Evolutionary conservation across 495 filamentous ascomycete species (phyloP), one percentile per base, ranked within the genome.

Genomic region (Talaromyces liani): DNA sequence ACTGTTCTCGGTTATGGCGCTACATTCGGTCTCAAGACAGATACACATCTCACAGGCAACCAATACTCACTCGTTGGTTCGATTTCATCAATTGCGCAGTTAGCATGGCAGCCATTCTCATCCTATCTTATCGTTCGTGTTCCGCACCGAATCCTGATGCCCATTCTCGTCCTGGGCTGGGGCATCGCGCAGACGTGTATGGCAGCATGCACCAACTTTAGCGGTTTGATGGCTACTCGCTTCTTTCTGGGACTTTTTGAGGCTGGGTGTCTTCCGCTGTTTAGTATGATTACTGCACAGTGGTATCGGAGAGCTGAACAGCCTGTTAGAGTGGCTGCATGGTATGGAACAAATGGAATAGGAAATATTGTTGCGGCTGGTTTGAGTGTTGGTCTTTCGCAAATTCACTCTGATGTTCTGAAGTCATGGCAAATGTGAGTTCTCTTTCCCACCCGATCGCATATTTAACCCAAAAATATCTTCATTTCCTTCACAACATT

Each of bases 51-150:
- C n/a, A 77, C 71, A 0, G 84, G 84, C 6, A 79, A 84, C 66
- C 76, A 88, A 64, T 88, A 87, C 68, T 87, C 85, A 0, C 66
- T 87, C 0, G 64, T 89, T 6, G 84, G 85, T 2, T 85, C 82
- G 5, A 86, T 88, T 27, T 81, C 79, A 0, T 81, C 86, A 1
- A 85, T 87, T 63, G 86, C 86, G 5, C 85, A 88, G 71, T 76
- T 89, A 55, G 79, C 73, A 33, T 87, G 84, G 84, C 86, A 88
- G 70, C 86, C 86, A 2, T 85, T 87, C 70, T 87, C 87, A 0
- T 84, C 83, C 1, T 73, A 79, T 58, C 73, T 89, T 27, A 88
- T 89, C 67, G 84, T 88, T 65, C 85, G 85, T 67, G 82, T 89
- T 3, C 85, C 85, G 0, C 85, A 82, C 64, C 79, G 82, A n/a